Evolutionary conservation across 2,329 filamentous ascomycete species (phyloP).

Genomic region (Neofusicoccum cordaticola): DNA sequence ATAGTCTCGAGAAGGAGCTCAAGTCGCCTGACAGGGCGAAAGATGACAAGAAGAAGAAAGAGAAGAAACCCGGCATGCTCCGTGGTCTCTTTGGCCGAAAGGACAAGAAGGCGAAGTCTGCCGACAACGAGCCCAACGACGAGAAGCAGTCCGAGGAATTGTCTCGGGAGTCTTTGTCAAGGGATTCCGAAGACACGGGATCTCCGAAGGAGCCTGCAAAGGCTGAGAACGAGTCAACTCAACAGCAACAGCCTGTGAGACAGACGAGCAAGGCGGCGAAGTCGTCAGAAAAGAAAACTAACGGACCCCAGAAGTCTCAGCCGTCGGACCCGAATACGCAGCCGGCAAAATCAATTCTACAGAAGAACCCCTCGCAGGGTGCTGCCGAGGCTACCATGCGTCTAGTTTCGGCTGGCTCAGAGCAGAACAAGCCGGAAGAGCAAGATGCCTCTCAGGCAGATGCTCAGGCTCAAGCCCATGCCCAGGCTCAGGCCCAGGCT

Average conservation of each 20-base stretch:
- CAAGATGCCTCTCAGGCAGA: neutral
- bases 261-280: slow-evolving; percentile 32
- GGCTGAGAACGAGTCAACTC: slow-evolving; percentile 26
- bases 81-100: slow-evolving; percentile 67
- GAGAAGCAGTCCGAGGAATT: slow-evolving; percentile 44
- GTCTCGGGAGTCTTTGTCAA: slow-evolving; percentile 31
- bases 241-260: slow-evolving; percentile 26
- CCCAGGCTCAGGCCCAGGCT: neutral
- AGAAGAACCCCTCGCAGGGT: slow-evolving; percentile 28
- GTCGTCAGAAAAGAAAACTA: slow-evolving; percentile 7
- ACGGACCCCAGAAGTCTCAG: slow-evolving; percentile 10
- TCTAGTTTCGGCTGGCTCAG: slow-evolving; percentile 1
- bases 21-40: slow-evolving; percentile 60
- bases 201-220: slow-evolving; percentile 21
- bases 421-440: neutral
- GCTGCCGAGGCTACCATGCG: slow-evolving; percentile 23
- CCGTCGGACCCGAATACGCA: slow-evolving; percentile 1
- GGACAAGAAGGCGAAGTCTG: slow-evolving; percentile 56
- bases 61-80: slow-evolving; percentile 69
- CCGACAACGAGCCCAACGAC: slow-evolving; percentile 39
- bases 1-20: slow-evolving; percentile 69
- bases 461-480: neutral
- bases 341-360: slow-evolving; percentile 6
- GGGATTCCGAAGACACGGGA: slow-evolving; percentile 13
- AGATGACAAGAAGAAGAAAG: slow-evolving; percentile 72